Conservation (phyloP, 352 stramenopile species). For the Pythium rishiriense region DNA sequence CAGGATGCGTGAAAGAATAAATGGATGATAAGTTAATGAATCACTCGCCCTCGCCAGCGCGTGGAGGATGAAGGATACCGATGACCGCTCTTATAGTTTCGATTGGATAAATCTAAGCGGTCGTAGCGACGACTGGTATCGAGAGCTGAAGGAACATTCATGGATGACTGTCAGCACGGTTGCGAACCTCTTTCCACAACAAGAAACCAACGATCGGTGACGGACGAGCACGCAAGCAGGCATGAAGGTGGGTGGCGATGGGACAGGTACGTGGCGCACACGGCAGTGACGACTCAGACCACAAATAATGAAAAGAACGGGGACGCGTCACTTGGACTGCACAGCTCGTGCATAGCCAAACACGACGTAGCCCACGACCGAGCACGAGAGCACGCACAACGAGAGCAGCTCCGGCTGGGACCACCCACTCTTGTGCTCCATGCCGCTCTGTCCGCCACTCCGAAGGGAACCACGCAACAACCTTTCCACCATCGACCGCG, state of each 20-base stretch:
- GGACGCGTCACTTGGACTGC: slow-evolving; percentile 25
- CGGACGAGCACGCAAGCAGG: slow-evolving; percentile 16
- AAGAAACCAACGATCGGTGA: slow-evolving; percentile 7
- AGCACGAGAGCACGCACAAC: slow-evolving; percentile 57
- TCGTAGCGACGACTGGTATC: not conserved
- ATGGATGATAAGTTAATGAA: slow-evolving; percentile 22
- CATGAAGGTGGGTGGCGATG: slow-evolving; percentile 6
- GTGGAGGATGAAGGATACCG: not conserved
- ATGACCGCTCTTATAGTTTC: not conserved
- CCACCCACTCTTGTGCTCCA: slow-evolving; percentile 40
- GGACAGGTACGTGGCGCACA: not conserved
- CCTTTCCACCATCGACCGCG: slow-evolving; percentile 28
- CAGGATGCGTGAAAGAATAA: slow-evolving; percentile 14
- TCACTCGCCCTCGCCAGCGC: not conserved
- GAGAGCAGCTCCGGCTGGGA: slow-evolving; percentile 48
- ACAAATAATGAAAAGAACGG: too few species aligned
- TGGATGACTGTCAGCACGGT: not conserved
- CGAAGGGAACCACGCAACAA: slow-evolving; percentile 24
- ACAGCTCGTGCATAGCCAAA: slow-evolving; percentile 28
- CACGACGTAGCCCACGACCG: slow-evolving; percentile 43
- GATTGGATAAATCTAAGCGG: slow-evolving; percentile 11
- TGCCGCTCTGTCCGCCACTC: slow-evolving; percentile 14
- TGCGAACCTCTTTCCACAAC: not conserved
- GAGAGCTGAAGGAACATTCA: slow-evolving; percentile 11
- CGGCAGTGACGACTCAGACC: too few species aligned